These are phyloP conservation scores for Neospermospora avenae DNA, from an alignment of 2,329 filamentous ascomycete species.

Conservation along the genomic window DNA sequence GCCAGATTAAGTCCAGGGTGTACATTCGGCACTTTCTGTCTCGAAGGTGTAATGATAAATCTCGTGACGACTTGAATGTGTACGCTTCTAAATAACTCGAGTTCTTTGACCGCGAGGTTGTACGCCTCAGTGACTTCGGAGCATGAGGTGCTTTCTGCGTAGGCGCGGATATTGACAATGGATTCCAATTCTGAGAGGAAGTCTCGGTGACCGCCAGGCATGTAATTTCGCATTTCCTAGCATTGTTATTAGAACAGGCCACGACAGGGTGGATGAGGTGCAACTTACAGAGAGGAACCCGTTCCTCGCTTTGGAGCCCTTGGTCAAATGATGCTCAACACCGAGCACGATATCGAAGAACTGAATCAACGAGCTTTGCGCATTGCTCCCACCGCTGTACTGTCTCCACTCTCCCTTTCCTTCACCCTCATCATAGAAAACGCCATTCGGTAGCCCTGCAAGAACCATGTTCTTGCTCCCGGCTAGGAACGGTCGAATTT, in stretches of 20 bases:
- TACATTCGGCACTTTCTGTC: constrained; percentile 33
- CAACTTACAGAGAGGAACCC: constrained; percentile 25
- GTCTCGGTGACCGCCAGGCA: constrained; percentile 78
- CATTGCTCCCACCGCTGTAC: constrained; percentile 87
- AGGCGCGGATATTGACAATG: constrained; percentile 71
- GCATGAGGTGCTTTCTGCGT: constrained; percentile 49
- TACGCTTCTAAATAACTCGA: constrained; percentile 74
- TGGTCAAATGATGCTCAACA: constrained; percentile 63
- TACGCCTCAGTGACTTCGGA: constrained; percentile 58
- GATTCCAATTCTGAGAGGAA: constrained; percentile 71
- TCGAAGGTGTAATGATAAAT: constrained; percentile 83
- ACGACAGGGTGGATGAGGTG: background rate
- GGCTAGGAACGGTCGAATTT: constrained; percentile 82
- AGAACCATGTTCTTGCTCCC: constrained; percentile 90
- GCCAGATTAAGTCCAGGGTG: constrained; percentile 42
- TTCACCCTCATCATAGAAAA: constrained; percentile 77
- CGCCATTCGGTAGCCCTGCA: constrained; percentile 76
- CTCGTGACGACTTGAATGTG: constrained; percentile 87
- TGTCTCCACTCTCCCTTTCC: constrained; percentile 67
- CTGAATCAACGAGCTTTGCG: constrained; percentile 87
- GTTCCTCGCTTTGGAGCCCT: constrained; percentile 27
- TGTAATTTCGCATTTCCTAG: constrained; percentile 77
- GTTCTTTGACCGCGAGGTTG: constrained; percentile 69
- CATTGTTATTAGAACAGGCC: background rate
- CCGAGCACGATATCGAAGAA: constrained; percentile 88